phyloP scores from a whole-genome alignment of 1,139 yeast species.

The Candida sp. region DNA sequence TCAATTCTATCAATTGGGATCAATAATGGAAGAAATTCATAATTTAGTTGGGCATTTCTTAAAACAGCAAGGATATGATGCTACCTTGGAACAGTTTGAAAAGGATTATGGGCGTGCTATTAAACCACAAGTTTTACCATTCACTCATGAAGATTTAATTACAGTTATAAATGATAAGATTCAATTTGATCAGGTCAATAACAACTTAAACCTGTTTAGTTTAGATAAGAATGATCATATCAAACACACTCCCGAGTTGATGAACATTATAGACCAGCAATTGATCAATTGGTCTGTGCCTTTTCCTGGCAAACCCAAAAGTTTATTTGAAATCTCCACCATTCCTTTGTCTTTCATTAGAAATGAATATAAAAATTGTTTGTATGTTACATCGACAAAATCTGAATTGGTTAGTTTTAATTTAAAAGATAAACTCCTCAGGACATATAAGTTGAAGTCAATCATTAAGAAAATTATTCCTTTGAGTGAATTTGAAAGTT shows the following conservation, averaged over 20 bases:
- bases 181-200: slow-evolving; percentile 24
- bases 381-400: slow-evolving; percentile 25
- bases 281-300: slow-evolving; percentile 37
- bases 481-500: slow-evolving; percentile 12
- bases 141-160: slow-evolving; percentile 42
- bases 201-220: slow-evolving; percentile 10
- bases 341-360: slow-evolving; percentile 22
- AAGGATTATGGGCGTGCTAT: slow-evolving; percentile 41
- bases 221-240: slow-evolving; percentile 9
- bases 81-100: slow-evolving; percentile 48
- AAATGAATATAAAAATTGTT: slow-evolving; percentile 7
- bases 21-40: slow-evolving; percentile 14
- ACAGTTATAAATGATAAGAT: slow-evolving; percentile 51
- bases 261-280: slow-evolving; percentile 11
- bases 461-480: slow-evolving; percentile 32
- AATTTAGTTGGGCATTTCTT: slow-evolving; percentile 56
- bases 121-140: slow-evolving; percentile 10
- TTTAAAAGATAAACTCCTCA: slow-evolving; percentile 9
- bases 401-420: slow-evolving; percentile 19
- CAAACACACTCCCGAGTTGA: slow-evolving; percentile 9
- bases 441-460: slow-evolving; percentile 1
- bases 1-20: slow-evolving; percentile 7
- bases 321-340: slow-evolving; percentile 12
- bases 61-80: slow-evolving; percentile 36
- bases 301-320: slow-evolving; percentile 16